Evolutionary conservation across 1,284 basidiomycete genomes (phyloP), one percentile per base, ranked within the genome.

Genomic region (Trichosporon sp.): DNA sequence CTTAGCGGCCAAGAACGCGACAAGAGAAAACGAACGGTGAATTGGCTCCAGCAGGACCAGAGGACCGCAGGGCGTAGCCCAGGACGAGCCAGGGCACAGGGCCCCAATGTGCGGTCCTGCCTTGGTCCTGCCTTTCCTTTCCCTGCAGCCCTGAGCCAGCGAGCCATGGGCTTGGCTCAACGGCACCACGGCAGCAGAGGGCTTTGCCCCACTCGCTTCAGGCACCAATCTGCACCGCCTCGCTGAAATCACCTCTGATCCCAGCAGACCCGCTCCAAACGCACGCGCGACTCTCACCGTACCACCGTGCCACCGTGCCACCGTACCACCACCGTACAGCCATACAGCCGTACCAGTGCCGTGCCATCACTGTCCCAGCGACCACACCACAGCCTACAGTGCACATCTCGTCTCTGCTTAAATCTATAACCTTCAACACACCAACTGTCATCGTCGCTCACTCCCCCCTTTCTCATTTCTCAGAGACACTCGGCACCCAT

Each of bases 201-300:
- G 14, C 51, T 4, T 32, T 31, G 54, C 54, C 54, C 54, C 54
- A 31, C 54, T 59, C 26, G 14, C 26, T 11, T 16, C 43, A 46
- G 54, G 31, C 26, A 26, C 21, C 54, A 59, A 26, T 32, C 51
- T 59, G 54, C 54, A 59, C 54, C 54, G 54, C 54, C 54, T 59
- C 54, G 12, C 54, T 56, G 26, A 7, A 10, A 37, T 37, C 35
- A 37, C 35, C 26, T 26, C 26, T 26, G 26, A 26, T 26, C 26
- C 26, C 8, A 7, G 8, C 31, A n/a, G 4, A n/a, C 4, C 43
- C 11, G 10, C 38, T 12, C 8, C 4, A 26, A 26, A 26, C 2
- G 38, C 4, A 59, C 54, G 54, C 54, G 54, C 54, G 35, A 37
- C 35, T 37, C 31, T 59, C 26, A 26, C 54, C 54, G 54, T 11